Evolutionary conservation across 495 filamentous ascomycete genomes (phyloP).

Genomic region (Sordaria brevicollis): DNA sequence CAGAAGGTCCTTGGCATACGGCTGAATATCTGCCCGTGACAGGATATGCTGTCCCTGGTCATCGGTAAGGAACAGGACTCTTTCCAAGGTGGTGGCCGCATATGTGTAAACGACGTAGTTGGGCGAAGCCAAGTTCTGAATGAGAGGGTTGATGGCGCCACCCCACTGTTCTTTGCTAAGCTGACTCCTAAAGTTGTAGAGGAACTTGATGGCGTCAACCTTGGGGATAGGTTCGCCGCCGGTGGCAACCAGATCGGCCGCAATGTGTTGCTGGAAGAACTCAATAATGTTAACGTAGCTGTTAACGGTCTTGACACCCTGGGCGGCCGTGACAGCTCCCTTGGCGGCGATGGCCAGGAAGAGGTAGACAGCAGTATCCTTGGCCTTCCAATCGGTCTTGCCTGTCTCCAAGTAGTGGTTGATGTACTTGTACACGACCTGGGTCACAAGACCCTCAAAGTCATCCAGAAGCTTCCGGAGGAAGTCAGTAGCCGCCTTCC

Average conservation of each 20-base stretch:
- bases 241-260: conserved; percentile 61
- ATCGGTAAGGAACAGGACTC: conserved; percentile 72
- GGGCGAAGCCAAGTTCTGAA: conserved; percentile 73
- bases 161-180: conserved; percentile 78
- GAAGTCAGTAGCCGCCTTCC: conserved; percentile 90
- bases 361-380: conserved; percentile 93
- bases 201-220: conserved; percentile 94
- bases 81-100: conserved; percentile 86
- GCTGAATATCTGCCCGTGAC: conserved; percentile 56
- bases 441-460: conserved; percentile 75
- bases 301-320: conserved; percentile 87
- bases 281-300: conserved; percentile 71
- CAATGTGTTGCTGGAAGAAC: conserved; percentile 87
- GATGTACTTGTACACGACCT: conserved; percentile 71
- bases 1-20: conserved; percentile 73
- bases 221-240: conserved; percentile 75
- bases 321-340: conserved; percentile 69
- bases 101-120: conserved; percentile 98
- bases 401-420: conserved; percentile 65
- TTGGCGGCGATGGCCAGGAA: conserved; percentile 91
- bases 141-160: conserved; percentile 75
- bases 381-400: conserved; percentile 79
- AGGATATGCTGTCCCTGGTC: conserved; percentile 65
- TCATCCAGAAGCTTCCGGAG: conserved; percentile 74
- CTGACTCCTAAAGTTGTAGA: conserved; percentile 91